phyloP scores from a whole-genome alignment of 2,329 filamentous ascomycete genomes.

The Colletotrichum sp. region DNA sequence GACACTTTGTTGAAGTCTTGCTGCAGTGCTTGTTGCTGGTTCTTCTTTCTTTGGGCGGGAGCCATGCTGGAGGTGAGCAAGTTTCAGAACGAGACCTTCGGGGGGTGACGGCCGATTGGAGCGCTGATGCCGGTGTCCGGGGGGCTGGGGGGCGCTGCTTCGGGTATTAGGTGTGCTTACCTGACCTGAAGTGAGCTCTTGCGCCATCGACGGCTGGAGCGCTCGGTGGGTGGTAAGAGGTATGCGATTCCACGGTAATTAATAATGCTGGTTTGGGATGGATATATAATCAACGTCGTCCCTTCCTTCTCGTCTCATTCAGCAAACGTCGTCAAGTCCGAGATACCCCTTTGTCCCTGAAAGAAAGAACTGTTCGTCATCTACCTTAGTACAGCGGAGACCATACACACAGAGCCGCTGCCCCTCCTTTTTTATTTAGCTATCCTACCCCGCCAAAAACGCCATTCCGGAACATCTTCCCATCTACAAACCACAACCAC shows the following conservation, averaged over 20 bases:
- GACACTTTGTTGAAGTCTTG: not conserved
- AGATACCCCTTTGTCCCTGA: not conserved
- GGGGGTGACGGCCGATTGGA: not conserved
- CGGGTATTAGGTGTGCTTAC: not conserved
- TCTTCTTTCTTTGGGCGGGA: not conserved
- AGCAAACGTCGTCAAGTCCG: not conserved
- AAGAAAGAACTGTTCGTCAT: not conserved
- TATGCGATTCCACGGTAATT: not conserved
- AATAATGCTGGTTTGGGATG: constrained; percentile 13
- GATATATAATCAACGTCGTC: constrained; percentile 6
- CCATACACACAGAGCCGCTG: not conserved
- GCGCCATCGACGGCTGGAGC: constrained; percentile 12
- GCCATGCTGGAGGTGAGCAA: constrained; percentile 15
- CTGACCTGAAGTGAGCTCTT: constrained; percentile 3
- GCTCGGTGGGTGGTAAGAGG: not conserved
- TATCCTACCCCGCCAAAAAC: constrained; percentile 19
- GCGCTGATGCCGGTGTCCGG: not conserved
- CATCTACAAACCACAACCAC: not conserved
- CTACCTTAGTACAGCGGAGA: not conserved
- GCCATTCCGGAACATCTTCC: constrained; percentile 5
- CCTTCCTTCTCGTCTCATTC: not conserved
- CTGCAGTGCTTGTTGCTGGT: not conserved
- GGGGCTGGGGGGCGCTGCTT: not conserved
- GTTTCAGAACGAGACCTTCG: constrained; percentile 20
- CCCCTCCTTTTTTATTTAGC: constrained; percentile 10